These are phyloP conservation scores for Ustilago curta DNA, from an alignment of 1,284 basidiomycete species.

Conservation along the genomic window DNA sequence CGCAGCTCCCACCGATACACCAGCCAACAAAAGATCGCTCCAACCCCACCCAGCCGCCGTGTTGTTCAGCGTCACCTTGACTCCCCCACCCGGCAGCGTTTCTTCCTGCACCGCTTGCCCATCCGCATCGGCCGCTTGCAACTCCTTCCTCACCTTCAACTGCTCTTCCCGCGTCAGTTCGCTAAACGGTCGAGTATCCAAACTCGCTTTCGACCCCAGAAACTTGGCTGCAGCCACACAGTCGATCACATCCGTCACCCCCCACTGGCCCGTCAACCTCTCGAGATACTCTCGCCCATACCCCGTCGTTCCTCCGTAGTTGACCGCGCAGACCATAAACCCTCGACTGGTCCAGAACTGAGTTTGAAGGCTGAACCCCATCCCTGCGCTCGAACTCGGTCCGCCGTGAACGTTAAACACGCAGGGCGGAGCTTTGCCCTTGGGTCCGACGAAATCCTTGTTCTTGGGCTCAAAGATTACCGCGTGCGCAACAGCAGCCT, in stretches of 20 bases:
- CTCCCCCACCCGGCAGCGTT: constrained; percentile 15
- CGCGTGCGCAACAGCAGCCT: constrained; percentile 70
- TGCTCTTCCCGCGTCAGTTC: constrained; percentile 21
- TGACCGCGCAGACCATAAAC: constrained; percentile 75
- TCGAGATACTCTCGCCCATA: constrained; percentile 72
- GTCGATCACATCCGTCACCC: constrained; percentile 77
- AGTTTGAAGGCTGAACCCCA: constrained; percentile 72
- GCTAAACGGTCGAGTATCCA: constrained; percentile 14
- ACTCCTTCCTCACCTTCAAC: constrained; percentile 14
- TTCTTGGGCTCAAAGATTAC: constrained; percentile 77
- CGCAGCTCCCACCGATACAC: constrained; percentile 9
- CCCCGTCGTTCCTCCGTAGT: constrained; percentile 78
- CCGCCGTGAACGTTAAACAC: constrained; percentile 78
- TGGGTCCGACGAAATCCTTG: constrained; percentile 73
- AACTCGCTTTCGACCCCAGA: constrained; percentile 70
- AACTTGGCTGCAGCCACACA: constrained; percentile 73
- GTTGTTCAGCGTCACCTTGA: constrained; percentile 41
- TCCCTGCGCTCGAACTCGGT: constrained; percentile 73
- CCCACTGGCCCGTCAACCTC: constrained; percentile 77
- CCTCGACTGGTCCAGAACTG: constrained; percentile 72
- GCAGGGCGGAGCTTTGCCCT: constrained; percentile 76
- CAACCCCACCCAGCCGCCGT: constrained; percentile 16
- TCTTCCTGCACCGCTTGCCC: constrained; percentile 18
- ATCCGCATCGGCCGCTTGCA: neutral
- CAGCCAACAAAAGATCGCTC: constrained; percentile 15